These are phyloP conservation scores for Trametes maxima DNA, from an alignment of 768 basidiomycete species.

Conservation along the genomic window DNA sequence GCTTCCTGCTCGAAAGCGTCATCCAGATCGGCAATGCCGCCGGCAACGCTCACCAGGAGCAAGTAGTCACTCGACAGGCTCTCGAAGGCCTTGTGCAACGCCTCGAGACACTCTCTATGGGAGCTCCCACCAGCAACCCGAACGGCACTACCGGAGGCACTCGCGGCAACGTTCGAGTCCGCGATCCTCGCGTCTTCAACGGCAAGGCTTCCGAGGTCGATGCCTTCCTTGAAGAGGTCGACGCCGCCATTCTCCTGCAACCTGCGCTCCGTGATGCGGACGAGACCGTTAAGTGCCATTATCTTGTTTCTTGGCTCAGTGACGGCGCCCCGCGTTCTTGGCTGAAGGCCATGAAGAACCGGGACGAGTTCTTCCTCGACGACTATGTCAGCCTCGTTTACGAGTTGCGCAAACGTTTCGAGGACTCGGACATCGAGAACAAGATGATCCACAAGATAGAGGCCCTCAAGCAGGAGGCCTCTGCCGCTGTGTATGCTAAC, in stretches of 20 bases:
- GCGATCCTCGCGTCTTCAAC: slow-evolving; percentile 9
- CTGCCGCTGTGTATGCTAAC: slow-evolving; percentile 31
- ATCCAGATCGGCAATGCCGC: neutral
- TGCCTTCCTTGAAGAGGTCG: slow-evolving; percentile 28
- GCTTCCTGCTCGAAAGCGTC: neutral
- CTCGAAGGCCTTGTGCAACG: neutral
- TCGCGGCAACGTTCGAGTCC: neutral
- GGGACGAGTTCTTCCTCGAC: slow-evolving; percentile 26
- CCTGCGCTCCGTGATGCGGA: slow-evolving; percentile 23
- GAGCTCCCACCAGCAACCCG: no score
- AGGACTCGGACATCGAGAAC: no score
- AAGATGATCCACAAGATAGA: slow-evolving; percentile 29
- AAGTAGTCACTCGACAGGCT: neutral
- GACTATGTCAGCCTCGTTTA: slow-evolving; percentile 30
- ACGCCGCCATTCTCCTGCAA: slow-evolving; percentile 32
- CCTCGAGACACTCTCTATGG: neutral
- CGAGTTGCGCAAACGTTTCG: slow-evolving; percentile 22
- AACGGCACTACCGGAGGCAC: neutral
- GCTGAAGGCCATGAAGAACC: slow-evolving; percentile 31
- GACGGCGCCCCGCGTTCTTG: slow-evolving; percentile 35
- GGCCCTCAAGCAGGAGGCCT: slow-evolving; percentile 36
- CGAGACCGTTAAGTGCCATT: slow-evolving; percentile 33
- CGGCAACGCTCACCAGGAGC: neutral
- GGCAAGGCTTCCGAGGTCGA: slow-evolving; percentile 26
- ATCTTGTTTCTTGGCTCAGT: slow-evolving; percentile 34